Base-by-base conservation (phyloP, 129 eudicot species). In the Centaurea solstitialis region DNA sequence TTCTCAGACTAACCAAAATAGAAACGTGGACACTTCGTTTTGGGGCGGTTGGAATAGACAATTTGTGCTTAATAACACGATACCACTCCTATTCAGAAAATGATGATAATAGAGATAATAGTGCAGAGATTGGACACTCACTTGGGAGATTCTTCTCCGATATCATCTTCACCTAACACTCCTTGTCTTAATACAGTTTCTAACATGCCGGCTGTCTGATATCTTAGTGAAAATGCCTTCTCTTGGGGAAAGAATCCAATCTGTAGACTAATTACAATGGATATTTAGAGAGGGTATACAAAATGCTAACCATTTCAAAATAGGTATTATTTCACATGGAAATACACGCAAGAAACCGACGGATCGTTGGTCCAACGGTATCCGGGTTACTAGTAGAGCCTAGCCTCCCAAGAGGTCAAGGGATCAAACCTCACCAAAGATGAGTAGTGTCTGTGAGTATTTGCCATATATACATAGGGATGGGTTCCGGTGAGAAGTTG, bases 131-230 rank as follows among this genome's bases (percentile, higher is more conserved):
- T 9, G 20, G 4, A 74, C 68, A 84, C 90, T 80, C 75, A 94
- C 99, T 91, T 92, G 43, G 99, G 99, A 43, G 90, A 86, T 86
- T 92, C 97, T 87, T 94, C 98, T 53, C 97, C 99, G 21, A 82
- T 90, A 74, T 94, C 99, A 74, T 94, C 99, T 87, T 94, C 99
- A 84, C 99, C 99, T 68, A 94, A 85, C 47, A 94, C 97, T 68
- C 97, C 99, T 85, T 92, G 90, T 78, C 99, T 88, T 76, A 94
- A 86, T 68, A 94, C 93, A 57, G 87, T 94, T 76, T 94, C 99
- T 74, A 94, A 73, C 99, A 94, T 94, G 78, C 97, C 99, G 80
- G 99, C 99, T 57, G 97, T 94, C 85, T 94, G 99, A 76, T 94
- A 94, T 85, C 99, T 90, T 77, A 94, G 76, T 37, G 93, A 91